Percentiles rank a stretch among this genome's conserved stretches.
Evolutionary conservation across 768 basidiomycete species (phyloP).

Genomic region (Leucosporidium yakuticum): DNA sequence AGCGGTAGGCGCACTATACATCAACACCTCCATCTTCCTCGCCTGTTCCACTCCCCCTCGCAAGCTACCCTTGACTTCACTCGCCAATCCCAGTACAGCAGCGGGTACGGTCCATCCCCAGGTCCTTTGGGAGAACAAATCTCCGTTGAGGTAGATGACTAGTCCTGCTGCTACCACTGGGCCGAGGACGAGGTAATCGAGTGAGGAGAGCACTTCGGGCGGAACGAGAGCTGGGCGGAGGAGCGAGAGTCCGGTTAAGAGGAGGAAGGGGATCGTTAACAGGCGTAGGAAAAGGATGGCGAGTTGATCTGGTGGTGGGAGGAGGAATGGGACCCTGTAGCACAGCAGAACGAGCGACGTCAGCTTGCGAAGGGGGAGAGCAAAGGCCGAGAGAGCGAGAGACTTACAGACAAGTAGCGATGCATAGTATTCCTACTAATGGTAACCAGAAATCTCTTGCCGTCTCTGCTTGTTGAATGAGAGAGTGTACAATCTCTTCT

Average conservation of each 20-base stretch:
- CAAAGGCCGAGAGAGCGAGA: not conserved
- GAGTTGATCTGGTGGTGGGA: not conserved
- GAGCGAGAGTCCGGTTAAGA: not conserved
- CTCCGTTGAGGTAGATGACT: not conserved
- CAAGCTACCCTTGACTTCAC: not conserved
- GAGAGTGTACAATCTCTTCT: constrained; percentile 4
- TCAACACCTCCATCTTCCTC: not conserved
- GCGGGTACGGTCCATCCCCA: too few relatives aligned
- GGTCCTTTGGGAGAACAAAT: too few relatives aligned
- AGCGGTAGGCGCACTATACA: constrained; percentile 22
- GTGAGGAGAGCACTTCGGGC: not conserved
- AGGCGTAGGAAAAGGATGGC: not conserved
- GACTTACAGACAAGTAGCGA: too few relatives aligned
- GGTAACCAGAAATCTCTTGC: not conserved
- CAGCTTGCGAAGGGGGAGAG: not conserved
- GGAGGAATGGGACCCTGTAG: not conserved
- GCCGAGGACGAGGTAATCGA: not conserved
- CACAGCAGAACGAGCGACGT: too few relatives aligned
- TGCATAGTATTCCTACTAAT: not conserved
- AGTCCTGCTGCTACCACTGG: too few relatives aligned
- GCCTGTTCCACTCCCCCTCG: not conserved
- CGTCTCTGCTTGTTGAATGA: not conserved
- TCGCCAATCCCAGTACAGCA: not conserved
- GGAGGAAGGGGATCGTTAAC: not conserved
- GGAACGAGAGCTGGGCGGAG: not conserved